A percentile compares a stretch with the other conserved stretches of the same genome.
These are phyloP conservation scores for Galeopsis tetrahit DNA, from an alignment of 257 asterid genomes.

Conservation along the genomic window DNA sequence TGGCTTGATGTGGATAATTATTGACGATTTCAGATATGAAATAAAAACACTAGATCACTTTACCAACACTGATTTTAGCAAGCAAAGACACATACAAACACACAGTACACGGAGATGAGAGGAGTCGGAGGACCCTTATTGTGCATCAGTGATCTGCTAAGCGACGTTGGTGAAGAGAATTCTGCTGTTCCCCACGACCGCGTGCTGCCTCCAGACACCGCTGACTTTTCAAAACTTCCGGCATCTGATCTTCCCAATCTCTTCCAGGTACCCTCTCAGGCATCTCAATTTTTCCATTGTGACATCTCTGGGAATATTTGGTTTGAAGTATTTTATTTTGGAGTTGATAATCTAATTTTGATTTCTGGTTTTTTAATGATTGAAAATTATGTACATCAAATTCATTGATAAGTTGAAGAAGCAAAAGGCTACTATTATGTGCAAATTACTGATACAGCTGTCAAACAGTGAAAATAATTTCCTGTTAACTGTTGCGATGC, in stretches of 20 bases:
- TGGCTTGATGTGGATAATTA: background rate
- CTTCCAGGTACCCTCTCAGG: conserved; percentile 57
- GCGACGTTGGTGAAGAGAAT: conserved; percentile 68
- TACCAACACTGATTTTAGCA: conserved; percentile 3
- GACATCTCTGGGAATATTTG: background rate
- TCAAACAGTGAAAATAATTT: conserved; percentile 5
- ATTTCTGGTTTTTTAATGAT: background rate
- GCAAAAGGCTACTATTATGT: background rate
- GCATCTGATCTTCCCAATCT: conserved; percentile 58
- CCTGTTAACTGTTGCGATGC: background rate
- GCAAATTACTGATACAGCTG: conserved; percentile 6
- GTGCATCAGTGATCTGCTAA: conserved; percentile 84
- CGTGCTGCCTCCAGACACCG: conserved; percentile 33
- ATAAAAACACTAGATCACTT: background rate
- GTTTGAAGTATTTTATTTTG: background rate
- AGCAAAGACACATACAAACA: background rate
- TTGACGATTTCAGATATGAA: background rate
- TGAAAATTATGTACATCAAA: conserved; percentile 2
- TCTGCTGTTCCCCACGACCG: conserved; percentile 34
- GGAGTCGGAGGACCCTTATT: conserved; percentile 87
- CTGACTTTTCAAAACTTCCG: conserved; percentile 44
- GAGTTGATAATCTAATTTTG: background rate
- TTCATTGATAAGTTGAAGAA: background rate
- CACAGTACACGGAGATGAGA: conserved; percentile 50
- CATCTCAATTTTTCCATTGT: background rate